Evolutionary conservation across 805 yeast genomes (phyloP), one percentile per base, ranked within the genome.

Genomic region (Ogataea neopini): DNA sequence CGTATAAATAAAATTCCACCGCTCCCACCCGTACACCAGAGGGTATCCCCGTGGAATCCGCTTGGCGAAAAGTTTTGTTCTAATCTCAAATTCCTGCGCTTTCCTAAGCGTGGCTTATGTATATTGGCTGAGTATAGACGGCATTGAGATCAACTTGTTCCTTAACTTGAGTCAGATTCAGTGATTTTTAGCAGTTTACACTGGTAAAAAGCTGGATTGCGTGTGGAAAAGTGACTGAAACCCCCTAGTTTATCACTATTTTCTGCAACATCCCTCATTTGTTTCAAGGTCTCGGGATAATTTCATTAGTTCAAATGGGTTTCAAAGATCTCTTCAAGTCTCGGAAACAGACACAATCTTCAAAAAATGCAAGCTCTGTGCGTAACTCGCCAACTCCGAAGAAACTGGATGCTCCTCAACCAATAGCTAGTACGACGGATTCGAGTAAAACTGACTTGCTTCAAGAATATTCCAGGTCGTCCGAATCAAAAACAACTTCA

Each of bases 311-410:
- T 20, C 20, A 23, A 22, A 51, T 51, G 55, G 55, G 55, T 1
- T 47, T 51, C 22, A 51, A 34, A 39, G 55, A 51, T 26, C 17
- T 51, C 2, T 51, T 51, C 47, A 45, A 40, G 34, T 39, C 25
- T 33, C 43, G 35, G 19, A 43, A 45, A 40, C 49, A 46, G 37
- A 15, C 28, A 4, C 43, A 47, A 37, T 14, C 48, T 5, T 13
- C 30, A 8, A 28, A 28, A n/a, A 28, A 10, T 10, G 14, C 14
- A 4, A 13, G 5, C 30, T 28, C 30, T 10, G 30, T 13, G 5
- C 30, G 30, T 4, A 28, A n/a, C 10, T 28, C 30, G 30, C 10
- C 30, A 4, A n/a, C 5, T 10, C 30, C 13, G 30, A 28, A 28
- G 30, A 28, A 28, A 13, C 10, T 13, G 13, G 30, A 11, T n/a